A percentile compares a stretch with the other conserved stretches of the same genome.
phyloP scores from a whole-genome alignment of 805 yeast species.

The Middelhovenomyces tepae region DNA sequence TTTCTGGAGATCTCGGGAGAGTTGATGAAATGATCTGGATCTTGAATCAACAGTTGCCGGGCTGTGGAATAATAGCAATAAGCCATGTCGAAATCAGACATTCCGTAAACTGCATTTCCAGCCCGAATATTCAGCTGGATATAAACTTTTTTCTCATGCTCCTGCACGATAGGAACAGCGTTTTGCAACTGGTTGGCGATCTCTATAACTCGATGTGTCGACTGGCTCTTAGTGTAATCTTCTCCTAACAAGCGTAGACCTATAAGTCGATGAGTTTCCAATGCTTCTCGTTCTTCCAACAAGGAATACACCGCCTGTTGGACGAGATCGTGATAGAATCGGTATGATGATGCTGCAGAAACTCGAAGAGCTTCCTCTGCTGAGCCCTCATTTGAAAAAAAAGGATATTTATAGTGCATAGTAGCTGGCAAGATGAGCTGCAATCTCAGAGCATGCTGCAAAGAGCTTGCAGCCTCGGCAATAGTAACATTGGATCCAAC shows the following conservation, averaged over 20 bases:
- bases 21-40: constrained; percentile 7
- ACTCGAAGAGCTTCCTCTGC: constrained; percentile 28
- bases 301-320: constrained; percentile 28
- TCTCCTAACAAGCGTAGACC: constrained; percentile 33
- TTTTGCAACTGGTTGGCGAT: constrained; percentile 35
- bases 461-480: constrained; percentile 25
- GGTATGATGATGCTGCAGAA: constrained; percentile 30
- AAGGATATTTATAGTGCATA: constrained; percentile 40
- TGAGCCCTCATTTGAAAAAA: constrained; percentile 29
- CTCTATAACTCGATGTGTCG: constrained; percentile 23
- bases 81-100: constrained; percentile 35
- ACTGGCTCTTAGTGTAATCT: constrained; percentile 18
- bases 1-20: constrained; percentile 17
- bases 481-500: constrained; percentile 31
- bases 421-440: constrained; percentile 33
- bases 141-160: constrained; percentile 32
- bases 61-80: constrained; percentile 34
- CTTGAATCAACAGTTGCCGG: constrained; percentile 17
- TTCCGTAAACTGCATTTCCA: constrained; percentile 36
- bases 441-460: constrained; percentile 29
- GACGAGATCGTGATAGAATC: constrained; percentile 36
- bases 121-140: constrained; percentile 35
- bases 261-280: constrained; percentile 30
- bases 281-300: constrained; percentile 22
- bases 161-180: constrained; percentile 28